Evolutionary conservation across 352 stramenopile genomes (phyloP).

Genomic region (Phytopythium montanum): DNA sequence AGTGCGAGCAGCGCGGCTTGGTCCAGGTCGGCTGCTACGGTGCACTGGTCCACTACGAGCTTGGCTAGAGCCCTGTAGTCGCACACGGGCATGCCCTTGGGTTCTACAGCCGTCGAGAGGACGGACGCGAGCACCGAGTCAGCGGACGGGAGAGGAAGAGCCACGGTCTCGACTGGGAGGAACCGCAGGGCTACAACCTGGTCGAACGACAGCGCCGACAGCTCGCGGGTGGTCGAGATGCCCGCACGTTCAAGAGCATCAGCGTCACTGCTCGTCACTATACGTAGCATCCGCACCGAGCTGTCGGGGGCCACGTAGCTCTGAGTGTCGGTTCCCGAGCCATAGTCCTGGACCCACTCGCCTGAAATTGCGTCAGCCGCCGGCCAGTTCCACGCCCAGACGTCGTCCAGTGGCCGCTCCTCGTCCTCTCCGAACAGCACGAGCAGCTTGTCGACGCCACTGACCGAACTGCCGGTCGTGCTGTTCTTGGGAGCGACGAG

Average conservation of each 20-base stretch:
- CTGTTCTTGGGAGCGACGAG: constrained; percentile 39
- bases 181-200: constrained; percentile 44
- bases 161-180: constrained; percentile 1
- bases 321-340: constrained; percentile 16
- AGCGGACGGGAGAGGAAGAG: constrained; percentile 1
- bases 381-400: constrained; percentile 53
- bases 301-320: constrained; percentile 48
- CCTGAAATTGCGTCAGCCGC: constrained; percentile 7
- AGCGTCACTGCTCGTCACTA: constrained; percentile 50
- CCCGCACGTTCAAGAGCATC: constrained; percentile 45
- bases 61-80: constrained; percentile 69
- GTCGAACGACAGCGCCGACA: constrained; percentile 57
- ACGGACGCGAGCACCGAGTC: constrained; percentile 2
- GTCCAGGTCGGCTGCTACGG: constrained; percentile 35
- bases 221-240: constrained; percentile 77
- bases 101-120: not conserved
- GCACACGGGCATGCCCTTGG: constrained; percentile 47
- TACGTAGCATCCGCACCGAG: constrained; percentile 41
- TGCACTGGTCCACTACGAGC: constrained; percentile 52
- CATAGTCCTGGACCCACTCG: constrained; percentile 52
- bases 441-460: constrained; percentile 40
- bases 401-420: constrained; percentile 51
- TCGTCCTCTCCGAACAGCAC: constrained; percentile 62
- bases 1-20: constrained; percentile 49
- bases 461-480: constrained; percentile 34